phyloP scores from a whole-genome alignment of 352 stramenopile species.

The Pythium monospermum region DNA sequence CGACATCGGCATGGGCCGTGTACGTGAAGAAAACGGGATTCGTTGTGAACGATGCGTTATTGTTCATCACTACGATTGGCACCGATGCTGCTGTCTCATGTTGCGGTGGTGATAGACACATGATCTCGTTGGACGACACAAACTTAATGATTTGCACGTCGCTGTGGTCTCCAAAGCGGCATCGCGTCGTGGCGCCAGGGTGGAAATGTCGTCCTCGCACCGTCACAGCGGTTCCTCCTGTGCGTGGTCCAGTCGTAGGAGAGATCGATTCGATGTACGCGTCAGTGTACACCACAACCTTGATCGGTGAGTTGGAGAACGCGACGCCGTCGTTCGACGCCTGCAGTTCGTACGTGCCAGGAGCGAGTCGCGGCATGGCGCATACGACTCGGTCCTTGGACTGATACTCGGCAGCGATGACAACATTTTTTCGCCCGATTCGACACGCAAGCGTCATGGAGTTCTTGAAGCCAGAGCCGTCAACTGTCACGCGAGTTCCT shows the following conservation, averaged over 20 bases:
- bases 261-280: slow-evolving; percentile 59
- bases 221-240: slow-evolving; percentile 77
- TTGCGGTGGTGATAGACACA: slow-evolving; percentile 59
- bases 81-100: slow-evolving; percentile 34
- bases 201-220: slow-evolving; percentile 84
- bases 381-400: slow-evolving; percentile 54
- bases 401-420: slow-evolving; percentile 47
- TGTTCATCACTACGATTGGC: slow-evolving; percentile 52
- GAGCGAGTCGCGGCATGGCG: slow-evolving; percentile 41
- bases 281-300: slow-evolving; percentile 74
- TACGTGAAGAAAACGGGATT: slow-evolving; percentile 84
- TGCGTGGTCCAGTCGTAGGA: slow-evolving; percentile 65
- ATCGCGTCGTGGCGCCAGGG: slow-evolving; percentile 42
- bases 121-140: slow-evolving; percentile 62
- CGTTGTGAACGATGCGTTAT: slow-evolving; percentile 52
- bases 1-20: slow-evolving; percentile 38
- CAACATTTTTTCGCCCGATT: slow-evolving; percentile 59
- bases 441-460: slow-evolving; percentile 67
- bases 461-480: slow-evolving; percentile 73
- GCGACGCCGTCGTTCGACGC: slow-evolving; percentile 66
- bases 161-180: slow-evolving; percentile 69
- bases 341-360: slow-evolving; percentile 61
- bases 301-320: slow-evolving; percentile 53
- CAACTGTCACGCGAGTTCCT: slow-evolving; percentile 69
- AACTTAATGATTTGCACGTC: slow-evolving; percentile 48